A percentile compares a stretch with the other conserved stretches of the same genome.
phyloP scores from a whole-genome alignment of 148 eudicot species.

The Camellia japonica region DNA sequence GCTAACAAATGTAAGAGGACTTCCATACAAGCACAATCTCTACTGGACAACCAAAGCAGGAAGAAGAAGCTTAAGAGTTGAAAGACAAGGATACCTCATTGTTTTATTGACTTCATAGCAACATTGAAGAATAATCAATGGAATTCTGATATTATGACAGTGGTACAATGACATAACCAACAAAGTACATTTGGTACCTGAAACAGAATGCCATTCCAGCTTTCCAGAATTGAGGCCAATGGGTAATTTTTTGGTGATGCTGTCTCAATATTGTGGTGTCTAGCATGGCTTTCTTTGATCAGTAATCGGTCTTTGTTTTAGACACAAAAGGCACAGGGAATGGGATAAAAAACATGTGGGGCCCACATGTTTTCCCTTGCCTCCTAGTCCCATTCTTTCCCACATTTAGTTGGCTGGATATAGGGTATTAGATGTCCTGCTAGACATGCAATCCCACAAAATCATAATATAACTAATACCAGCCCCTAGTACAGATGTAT shows the following conservation, averaged over 20 bases:
- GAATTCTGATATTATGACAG: background rate
- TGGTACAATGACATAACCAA: background rate
- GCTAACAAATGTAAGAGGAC: background rate
- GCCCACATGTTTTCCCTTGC: too few species aligned
- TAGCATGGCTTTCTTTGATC: background rate
- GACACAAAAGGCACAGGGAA: background rate
- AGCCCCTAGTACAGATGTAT: too few species aligned
- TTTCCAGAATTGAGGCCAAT: background rate
- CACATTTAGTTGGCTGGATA: too few species aligned
- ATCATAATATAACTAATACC: too few species aligned
- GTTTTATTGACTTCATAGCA: background rate
- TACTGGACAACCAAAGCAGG: background rate
- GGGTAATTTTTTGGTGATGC: background rate
- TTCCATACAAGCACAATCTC: slow-evolving; percentile 2
- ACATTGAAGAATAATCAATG: background rate
- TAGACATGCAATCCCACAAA: too few species aligned
- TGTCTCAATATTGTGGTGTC: background rate
- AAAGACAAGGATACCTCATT: slow-evolving; percentile 10
- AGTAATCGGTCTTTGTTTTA: background rate
- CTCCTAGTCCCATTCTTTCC: too few species aligned
- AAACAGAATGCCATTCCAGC: too few species aligned
- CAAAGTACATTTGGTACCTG: background rate
- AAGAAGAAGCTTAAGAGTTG: slow-evolving; percentile 7
- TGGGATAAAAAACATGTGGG: too few species aligned
- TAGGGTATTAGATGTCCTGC: too few species aligned